Base-by-base conservation (phyloP, 164 flowering plant genomes). In the Platanus orientalis region DNA sequence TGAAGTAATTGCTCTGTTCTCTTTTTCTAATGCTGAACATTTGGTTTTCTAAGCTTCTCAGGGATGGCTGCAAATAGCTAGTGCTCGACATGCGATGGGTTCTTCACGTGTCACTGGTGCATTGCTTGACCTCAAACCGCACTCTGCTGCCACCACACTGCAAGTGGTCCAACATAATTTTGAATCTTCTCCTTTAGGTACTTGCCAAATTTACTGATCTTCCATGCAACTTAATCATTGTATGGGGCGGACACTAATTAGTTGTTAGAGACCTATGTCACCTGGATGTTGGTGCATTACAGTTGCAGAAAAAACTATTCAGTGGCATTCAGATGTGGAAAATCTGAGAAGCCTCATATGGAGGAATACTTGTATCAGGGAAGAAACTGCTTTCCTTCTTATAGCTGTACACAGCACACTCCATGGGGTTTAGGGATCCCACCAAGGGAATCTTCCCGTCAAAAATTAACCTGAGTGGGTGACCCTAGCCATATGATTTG, bases 61-160 rank as follows among this genome's bases (percentile, higher is more conserved):
- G 97, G 94, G 97, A 61, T 88, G 92, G 94, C 58, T 90, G 60
- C 89, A 90, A 5, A 59, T 90, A 50, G 95, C 94, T 0, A 79
- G 90, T 79, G 94, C 97, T 51, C 71, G 90, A 29, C 87, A 88
- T 74, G 82, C 97, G 1, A 88, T 88, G 97, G 97, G 97, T 42
- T 39, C 79, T 20, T 78, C 87, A 25, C 86, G 97, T 6, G 48
- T 90, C 63, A 84, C 59, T 58, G 67, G 81, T 71, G 76, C 78
- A 36, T 73, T 85, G 40, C 76, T 88, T 66, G 92, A 88, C 71
- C 89, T 80, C 60, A 86, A 84, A 61, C 26, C 58, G 48, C 97
- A 86, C 48, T 47, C 85, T 65, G 94, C 97, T 75, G 72, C 83
- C 23, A 82, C 90, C 47, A 73, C 83, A n/a, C 30, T 86, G 75